Conservation (phyloP, 176 grass and related monocot species). For the Lolium rigidum region DNA sequence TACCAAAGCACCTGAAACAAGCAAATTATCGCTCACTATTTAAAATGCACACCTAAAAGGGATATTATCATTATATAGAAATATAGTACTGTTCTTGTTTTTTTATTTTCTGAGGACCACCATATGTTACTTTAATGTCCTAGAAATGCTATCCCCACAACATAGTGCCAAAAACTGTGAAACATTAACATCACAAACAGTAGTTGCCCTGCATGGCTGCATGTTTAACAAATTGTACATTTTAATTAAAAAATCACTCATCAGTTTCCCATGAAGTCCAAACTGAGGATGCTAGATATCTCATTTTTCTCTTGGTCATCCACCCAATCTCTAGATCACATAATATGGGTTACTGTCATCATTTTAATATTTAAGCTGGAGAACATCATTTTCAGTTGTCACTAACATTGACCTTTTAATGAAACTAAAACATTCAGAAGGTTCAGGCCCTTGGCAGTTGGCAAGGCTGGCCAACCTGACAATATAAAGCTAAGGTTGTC, state of each 20-base stretch:
- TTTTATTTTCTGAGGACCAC: neutral
- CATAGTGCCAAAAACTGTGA: neutral
- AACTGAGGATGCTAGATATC: conserved; percentile 10
- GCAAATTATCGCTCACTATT: neutral
- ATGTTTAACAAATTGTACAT: neutral
- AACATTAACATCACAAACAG: neutral
- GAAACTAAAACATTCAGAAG: conserved; percentile 15
- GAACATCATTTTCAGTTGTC: neutral
- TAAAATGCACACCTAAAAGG: neutral
- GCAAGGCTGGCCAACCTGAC: conserved; percentile 17
- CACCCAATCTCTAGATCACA: neutral
- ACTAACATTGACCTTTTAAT: neutral
- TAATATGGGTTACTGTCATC: no score
- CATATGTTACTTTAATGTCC: neutral
- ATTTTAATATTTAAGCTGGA: neutral
- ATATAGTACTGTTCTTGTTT: neutral
- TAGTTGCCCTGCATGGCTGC: neutral
- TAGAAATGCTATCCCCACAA: neutral
- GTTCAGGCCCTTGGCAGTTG: neutral
- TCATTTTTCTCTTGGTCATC: neutral
- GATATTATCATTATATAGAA: neutral
- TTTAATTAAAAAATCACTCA: neutral
- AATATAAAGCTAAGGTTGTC: conserved; percentile 18
- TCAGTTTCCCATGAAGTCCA: conserved; percentile 7
- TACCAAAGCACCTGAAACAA: neutral